These are phyloP conservation scores for Lepidium aucheri DNA, from an alignment of 345 rosid genomes.

Conservation along the genomic window DNA sequence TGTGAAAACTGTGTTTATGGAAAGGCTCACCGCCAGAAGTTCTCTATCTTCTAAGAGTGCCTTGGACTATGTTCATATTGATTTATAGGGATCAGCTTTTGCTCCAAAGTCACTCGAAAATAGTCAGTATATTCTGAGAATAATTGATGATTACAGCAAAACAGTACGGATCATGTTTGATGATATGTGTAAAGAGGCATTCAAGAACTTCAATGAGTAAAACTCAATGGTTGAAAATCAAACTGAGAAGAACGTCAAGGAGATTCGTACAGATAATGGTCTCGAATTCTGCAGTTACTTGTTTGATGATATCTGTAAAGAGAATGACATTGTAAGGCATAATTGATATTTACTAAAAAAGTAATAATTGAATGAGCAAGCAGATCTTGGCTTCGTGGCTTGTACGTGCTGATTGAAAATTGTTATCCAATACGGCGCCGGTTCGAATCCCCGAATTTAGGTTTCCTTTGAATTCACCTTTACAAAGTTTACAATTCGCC, in stretches of 20 bases:
- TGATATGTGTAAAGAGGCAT: not conserved
- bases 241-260: not conserved
- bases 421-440: not conserved
- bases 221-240: not conserved
- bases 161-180: not conserved
- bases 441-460: constrained; percentile 3
- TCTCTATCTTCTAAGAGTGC: not conserved
- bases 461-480: not conserved
- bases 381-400: constrained; percentile 2
- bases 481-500: constrained; percentile 2
- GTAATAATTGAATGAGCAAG: no score
- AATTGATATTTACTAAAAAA: no score
- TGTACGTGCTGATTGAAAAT: not conserved
- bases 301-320: no score
- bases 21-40: not conserved
- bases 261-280: not conserved
- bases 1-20: not conserved
- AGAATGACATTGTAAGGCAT: no score
- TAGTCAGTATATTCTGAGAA: not conserved
- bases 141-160: not conserved
- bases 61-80: not conserved
- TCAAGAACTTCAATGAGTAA: not conserved
- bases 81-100: not conserved
- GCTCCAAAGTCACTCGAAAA: not conserved
- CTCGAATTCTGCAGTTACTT: no score